A percentile compares a stretch with the other conserved stretches of the same genome.
Conservation (phyloP, 139 green algal species). For the Chlamydomonas sp. region DNA sequence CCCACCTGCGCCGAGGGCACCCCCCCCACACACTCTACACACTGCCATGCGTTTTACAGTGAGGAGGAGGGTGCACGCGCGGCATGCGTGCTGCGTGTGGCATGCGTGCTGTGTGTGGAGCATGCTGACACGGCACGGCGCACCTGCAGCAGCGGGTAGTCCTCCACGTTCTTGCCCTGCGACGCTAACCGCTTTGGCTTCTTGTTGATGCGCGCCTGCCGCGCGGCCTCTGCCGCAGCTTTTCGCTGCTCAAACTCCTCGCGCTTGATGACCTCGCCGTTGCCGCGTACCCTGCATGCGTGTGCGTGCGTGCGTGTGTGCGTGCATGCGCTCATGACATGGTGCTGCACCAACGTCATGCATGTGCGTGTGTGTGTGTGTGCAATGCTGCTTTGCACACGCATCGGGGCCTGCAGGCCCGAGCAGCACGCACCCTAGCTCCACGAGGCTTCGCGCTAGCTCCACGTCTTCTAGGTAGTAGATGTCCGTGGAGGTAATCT, state of each 20-base stretch:
- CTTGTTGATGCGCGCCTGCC: conserved; percentile 57
- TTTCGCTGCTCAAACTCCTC: conserved; percentile 84
- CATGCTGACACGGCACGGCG: too few species aligned
- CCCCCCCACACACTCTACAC: neutral
- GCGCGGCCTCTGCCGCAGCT: conserved; percentile 53
- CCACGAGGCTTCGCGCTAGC: conserved; percentile 68
- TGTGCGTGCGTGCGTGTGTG: conserved; percentile 2
- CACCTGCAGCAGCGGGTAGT: conserved; percentile 66
- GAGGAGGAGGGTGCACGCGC: too few species aligned
- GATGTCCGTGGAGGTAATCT: conserved; percentile 75
- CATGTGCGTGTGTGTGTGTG: neutral
- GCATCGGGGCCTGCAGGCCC: neutral
- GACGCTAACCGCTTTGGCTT: conserved; percentile 66
- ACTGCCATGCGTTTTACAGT: too few species aligned
- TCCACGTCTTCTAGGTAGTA: conserved; percentile 80
- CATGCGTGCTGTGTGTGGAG: too few species aligned
- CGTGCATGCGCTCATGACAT: neutral
- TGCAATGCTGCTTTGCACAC: neutral
- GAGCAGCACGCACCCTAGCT: conserved; percentile 54
- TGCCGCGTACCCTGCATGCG: conserved; percentile 62
- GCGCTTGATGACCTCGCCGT: conserved; percentile 76
- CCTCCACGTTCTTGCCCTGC: conserved; percentile 61
- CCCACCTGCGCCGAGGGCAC: neutral
- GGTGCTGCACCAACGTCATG: too few species aligned
- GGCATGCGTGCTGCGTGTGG: too few species aligned